Evolutionary conservation across 345 rosid species (phyloP).

Genomic region (Arabidopsis suecica): DNA sequence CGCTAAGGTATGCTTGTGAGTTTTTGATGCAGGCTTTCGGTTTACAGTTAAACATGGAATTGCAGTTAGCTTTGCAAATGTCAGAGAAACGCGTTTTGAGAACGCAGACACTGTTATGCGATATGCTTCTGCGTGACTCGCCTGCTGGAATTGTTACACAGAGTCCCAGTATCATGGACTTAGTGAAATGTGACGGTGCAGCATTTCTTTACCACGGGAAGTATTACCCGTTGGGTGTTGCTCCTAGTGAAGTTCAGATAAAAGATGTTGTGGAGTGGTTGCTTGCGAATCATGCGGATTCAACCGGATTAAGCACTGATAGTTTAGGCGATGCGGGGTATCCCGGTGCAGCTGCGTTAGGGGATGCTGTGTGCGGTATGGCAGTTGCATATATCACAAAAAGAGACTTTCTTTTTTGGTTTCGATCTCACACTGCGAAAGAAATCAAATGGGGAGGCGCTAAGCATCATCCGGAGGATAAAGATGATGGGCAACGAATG

Average conservation of each 20-base stretch:
- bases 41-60: conserved; percentile 94
- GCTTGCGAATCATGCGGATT: conserved; percentile 80
- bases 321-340: conserved; percentile 94
- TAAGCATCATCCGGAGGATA: conserved; percentile 96
- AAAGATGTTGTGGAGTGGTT: conserved; percentile 90
- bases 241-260: conserved; percentile 85
- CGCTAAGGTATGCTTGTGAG: conserved; percentile 96
- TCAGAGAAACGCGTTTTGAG: conserved; percentile 88
- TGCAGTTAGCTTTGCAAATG: conserved; percentile 88
- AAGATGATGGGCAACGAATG: conserved; percentile 97
- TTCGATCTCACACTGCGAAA: conserved; percentile 94
- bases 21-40: conserved; percentile 99
- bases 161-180: conserved; percentile 95
- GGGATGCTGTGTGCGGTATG: conserved; percentile 98
- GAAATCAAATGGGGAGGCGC: conserved; percentile 99
- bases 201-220: conserved; percentile 88
- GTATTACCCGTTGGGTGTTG: conserved; percentile 76
- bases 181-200: conserved; percentile 94
- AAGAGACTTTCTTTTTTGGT: conserved; percentile 92
- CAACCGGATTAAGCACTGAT: conserved; percentile 95
- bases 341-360: conserved; percentile 81
- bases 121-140: conserved; percentile 97
- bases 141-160: conserved; percentile 94
- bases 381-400: conserved; percentile 93
- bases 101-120: conserved; percentile 93